Conservation (phyloP, 352 stramenopile species). For the Thalassiosira mediterranea region DNA sequence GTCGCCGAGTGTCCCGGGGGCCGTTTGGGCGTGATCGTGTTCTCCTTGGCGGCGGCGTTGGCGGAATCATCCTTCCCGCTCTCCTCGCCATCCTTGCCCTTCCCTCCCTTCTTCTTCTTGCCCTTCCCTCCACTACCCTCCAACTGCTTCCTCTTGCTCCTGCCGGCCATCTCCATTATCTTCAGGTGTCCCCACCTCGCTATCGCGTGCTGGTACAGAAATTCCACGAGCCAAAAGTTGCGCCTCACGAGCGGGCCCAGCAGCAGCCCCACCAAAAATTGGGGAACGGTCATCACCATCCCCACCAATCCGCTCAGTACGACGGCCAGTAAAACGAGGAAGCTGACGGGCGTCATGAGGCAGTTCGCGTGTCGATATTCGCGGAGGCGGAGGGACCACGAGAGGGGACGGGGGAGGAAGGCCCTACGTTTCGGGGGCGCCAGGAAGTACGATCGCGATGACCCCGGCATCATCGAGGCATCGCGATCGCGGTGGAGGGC, state of each 20-base stretch:
- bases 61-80: not conserved
- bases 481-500: not conserved
- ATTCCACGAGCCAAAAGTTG: constrained; percentile 71
- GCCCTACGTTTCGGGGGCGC: not conserved
- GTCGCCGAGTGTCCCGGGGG: constrained; percentile 63
- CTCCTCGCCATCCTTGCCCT: not conserved
- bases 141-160: constrained; percentile 19
- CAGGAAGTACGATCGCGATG: not conserved
- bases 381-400: constrained; percentile 28
- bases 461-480: too few relatives aligned
- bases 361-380: constrained; percentile 72
- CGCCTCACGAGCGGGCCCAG: constrained; percentile 57
- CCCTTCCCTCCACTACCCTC: constrained; percentile 26
- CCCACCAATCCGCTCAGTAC: constrained; percentile 51
- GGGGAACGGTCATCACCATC: constrained; percentile 59
- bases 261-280: constrained; percentile 69
- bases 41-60: not conserved
- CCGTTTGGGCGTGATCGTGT: constrained; percentile 7
- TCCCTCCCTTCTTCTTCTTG: constrained; percentile 38
- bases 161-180: constrained; percentile 43
- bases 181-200: constrained; percentile 69
- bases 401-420: constrained; percentile 6
- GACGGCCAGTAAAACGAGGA: constrained; percentile 55
- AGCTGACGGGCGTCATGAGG: constrained; percentile 67
- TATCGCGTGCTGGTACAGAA: constrained; percentile 70